Conservation (phyloP, 129 eudicot genomes). For the Calendula officinalis region DNA sequence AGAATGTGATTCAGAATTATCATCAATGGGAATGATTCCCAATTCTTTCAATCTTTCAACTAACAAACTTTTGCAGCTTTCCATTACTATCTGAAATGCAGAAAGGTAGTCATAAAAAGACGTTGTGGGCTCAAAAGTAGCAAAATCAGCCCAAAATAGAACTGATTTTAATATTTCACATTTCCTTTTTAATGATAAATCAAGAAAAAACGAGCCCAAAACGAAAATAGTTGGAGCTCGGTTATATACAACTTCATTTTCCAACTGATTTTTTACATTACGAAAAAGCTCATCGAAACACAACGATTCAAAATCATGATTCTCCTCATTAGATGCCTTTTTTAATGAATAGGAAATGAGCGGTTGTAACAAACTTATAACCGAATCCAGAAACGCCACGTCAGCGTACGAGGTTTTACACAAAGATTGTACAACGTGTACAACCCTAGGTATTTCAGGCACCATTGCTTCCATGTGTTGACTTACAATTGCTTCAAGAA, state of each 20-base stretch:
- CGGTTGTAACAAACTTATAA: constrained; percentile 67
- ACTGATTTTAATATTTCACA: constrained; percentile 55
- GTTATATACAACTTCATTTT: constrained; percentile 34
- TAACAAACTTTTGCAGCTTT: constrained; percentile 51
- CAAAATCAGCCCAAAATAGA: constrained; percentile 68
- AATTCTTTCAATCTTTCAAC: constrained; percentile 50
- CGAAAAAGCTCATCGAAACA: constrained; percentile 81
- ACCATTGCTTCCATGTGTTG: constrained; percentile 96
- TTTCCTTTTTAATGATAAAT: constrained; percentile 63
- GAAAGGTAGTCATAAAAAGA: constrained; percentile 68
- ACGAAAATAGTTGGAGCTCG: constrained; percentile 65
- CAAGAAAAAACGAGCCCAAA: constrained; percentile 69
- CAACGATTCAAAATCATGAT: constrained; percentile 68
- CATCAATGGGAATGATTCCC: constrained; percentile 51
- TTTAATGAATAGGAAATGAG: constrained; percentile 71
- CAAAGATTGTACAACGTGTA: constrained; percentile 66
- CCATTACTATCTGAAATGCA: constrained; percentile 69
- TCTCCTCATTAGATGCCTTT: constrained; percentile 60
- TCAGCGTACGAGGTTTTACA: constrained; percentile 72
- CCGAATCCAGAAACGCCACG: constrained; percentile 68
- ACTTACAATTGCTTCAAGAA: constrained; percentile 78
- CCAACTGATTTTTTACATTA: constrained; percentile 36
- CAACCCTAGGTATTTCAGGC: constrained; percentile 83
- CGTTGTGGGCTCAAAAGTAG: constrained; percentile 58
- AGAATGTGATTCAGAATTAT: constrained; percentile 38